Evolutionary conservation across 2,329 filamentous ascomycete species (phyloP), one percentile per base, ranked within the genome.

Genomic region (Eutypa lata): DNA sequence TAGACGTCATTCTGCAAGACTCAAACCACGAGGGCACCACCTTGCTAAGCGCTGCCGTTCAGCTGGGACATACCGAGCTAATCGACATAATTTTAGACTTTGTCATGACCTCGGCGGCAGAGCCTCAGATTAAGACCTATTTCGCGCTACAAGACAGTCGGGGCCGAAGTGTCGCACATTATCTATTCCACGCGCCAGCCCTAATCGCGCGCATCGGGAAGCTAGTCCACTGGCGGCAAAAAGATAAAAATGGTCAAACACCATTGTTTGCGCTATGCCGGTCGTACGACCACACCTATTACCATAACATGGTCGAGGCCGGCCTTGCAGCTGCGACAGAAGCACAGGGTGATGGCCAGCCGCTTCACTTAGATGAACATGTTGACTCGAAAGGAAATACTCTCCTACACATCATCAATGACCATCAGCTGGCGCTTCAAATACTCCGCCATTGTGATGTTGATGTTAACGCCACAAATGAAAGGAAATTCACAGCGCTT

Each of bases 241-340:
- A 88, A 60, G 94, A 99, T 71, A 95, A 91, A 68, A 97, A 97
- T 66, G 94, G 94, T 0, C 94, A 97, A 71, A 99, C 95, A n/a
- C 95, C 94, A 2, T 75, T 99, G 8, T 97, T 99, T 68, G 94
- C 94, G 2, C 78, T 97, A 1, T 97, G 92, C 69, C 85, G 94
- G 61, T 97, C 91, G 0, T 99, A 99, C 65, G 94, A 99, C 66
- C 91, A 99, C 69, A 80, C 86, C 1, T 81, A 92, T 61, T 99
- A 99, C 71, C 82, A 84, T 50, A 76, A 79, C 46, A 97, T 99
- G 94, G 90, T 99, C 0, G 86, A 89, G 59, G 82, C 86, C 54
- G 94, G 89, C 4, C 76, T 99, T 37, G 78, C 84, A 31, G 84
- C 88, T 44, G 91, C 94, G 2, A 87, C 86, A 50, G 71, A 76